Percentiles rank a stretch among this genome's conserved stretches.
Evolutionary conservation across 306 rosid genomes (phyloP).

Genomic region (Acacia confusa): DNA sequence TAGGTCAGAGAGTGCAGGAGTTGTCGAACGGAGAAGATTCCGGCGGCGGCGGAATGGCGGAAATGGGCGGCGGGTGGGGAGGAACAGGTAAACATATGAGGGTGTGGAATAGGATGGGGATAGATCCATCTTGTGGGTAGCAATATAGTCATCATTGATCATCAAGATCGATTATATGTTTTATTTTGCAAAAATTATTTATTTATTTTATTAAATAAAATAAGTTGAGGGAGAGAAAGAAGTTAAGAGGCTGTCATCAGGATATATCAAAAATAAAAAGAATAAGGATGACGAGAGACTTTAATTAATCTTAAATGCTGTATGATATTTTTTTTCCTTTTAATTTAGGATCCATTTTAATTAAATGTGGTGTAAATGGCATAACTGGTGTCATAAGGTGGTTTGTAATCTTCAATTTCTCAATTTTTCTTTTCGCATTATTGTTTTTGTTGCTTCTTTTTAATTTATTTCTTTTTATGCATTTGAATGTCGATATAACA

Average conservation of each 20-base stretch:
- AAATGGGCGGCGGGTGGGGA: conserved; percentile 27
- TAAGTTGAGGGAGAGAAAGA: conserved; percentile 39
- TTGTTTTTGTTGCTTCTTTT: neutral
- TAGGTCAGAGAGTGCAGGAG: conserved; percentile 38
- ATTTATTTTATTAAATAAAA: conserved; percentile 49
- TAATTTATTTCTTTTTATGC: neutral
- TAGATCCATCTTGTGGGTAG: conserved; percentile 34
- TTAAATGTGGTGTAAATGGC: conserved; percentile 41
- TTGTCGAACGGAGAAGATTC: conserved; percentile 35
- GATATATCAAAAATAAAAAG: conserved; percentile 33
- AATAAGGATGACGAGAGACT: conserved; percentile 33
- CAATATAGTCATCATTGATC: conserved; percentile 45
- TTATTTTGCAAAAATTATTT: conserved; percentile 53
- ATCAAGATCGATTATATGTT: conserved; percentile 42
- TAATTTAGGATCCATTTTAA: conserved; percentile 27
- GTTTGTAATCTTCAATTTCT: conserved; percentile 8
- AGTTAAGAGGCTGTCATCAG: conserved; percentile 22
- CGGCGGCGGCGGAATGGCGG: neutral
- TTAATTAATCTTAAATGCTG: conserved; percentile 27
- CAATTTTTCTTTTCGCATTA: neutral
- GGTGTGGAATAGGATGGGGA: conserved; percentile 31
- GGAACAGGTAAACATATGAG: conserved; percentile 21
- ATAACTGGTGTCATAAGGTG: conserved; percentile 39
- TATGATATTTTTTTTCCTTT: neutral
- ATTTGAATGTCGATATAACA: neutral